A percentile compares a stretch with the other conserved stretches of the same genome.
phyloP scores from a whole-genome alignment of 768 basidiomycete genomes.

The Collybia mongolica region DNA sequence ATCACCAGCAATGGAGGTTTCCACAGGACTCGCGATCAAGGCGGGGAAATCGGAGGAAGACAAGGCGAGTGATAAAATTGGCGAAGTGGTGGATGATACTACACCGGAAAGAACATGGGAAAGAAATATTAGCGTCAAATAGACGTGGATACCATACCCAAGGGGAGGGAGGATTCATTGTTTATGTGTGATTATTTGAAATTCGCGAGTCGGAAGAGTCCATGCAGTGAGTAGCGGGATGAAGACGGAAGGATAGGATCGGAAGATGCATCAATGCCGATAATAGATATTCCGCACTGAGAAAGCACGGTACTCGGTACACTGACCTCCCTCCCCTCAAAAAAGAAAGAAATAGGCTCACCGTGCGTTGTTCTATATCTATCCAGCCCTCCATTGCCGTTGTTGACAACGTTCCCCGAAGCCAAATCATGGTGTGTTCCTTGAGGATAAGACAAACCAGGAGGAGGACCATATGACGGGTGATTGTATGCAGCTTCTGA shows the following conservation, averaged over 20 bases:
- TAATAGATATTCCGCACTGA: slow-evolving; percentile 82
- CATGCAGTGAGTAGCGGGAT: slow-evolving; percentile 28
- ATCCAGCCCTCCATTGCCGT: slow-evolving; percentile 23
- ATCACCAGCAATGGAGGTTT: slow-evolving; percentile 19
- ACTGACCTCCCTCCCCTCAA: slow-evolving; percentile 82
- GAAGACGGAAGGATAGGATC: slow-evolving; percentile 33
- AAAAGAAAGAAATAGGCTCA: slow-evolving; percentile 58
- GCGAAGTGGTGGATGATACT: slow-evolving; percentile 41
- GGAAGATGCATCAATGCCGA: slow-evolving; percentile 59
- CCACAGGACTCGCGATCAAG: slow-evolving; percentile 40
- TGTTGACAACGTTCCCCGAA: slow-evolving; percentile 21
- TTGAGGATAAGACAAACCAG: slow-evolving; percentile 54
- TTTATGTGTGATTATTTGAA: slow-evolving; percentile 21
- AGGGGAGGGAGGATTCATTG: slow-evolving; percentile 44
- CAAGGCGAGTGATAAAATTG: slow-evolving; percentile 53
- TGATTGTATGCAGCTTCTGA: slow-evolving; percentile 29
- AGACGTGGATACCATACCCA: slow-evolving; percentile 47
- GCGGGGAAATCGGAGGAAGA: slow-evolving; percentile 80
- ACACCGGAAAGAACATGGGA: slow-evolving; percentile 34
- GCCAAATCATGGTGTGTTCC: slow-evolving; percentile 5
- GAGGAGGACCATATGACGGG: slow-evolving; percentile 59
- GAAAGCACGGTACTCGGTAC: slow-evolving; percentile 89
- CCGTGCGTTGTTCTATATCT: slow-evolving; percentile 49
- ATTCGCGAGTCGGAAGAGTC: slow-evolving; percentile 36
- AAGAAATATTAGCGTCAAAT: slow-evolving; percentile 53